These are phyloP conservation scores for Skeletonema tropicum DNA, from an alignment of 108 stramenopile genomes.

Conservation along the genomic window DNA sequence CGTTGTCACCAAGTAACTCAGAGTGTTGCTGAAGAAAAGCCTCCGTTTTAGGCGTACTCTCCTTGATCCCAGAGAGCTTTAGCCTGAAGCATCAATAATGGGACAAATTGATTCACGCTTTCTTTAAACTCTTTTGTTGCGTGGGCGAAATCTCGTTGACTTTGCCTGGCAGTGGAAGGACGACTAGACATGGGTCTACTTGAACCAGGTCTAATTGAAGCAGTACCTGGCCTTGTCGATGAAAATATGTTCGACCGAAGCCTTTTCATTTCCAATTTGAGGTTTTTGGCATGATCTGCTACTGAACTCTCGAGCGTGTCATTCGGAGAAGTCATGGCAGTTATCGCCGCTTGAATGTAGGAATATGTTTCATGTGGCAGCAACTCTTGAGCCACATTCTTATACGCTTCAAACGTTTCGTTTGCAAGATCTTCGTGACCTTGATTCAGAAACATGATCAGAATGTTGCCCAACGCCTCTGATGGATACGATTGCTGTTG, in stretches of 20 bases:
- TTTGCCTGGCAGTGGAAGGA: slow-evolving; percentile 14
- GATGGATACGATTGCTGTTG: slow-evolving; percentile 57
- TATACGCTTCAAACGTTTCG: slow-evolving; percentile 77
- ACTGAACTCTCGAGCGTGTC: slow-evolving; percentile 73
- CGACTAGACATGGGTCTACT: slow-evolving; percentile 34
- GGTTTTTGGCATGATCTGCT: slow-evolving; percentile 49
- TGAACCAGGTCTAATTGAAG: slow-evolving; percentile 19
- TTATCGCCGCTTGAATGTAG: slow-evolving; percentile 82
- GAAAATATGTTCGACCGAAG: background rate
- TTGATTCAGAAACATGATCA: slow-evolving; percentile 77
- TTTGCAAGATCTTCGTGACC: slow-evolving; percentile 79
- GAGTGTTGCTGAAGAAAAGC: slow-evolving; percentile 71
- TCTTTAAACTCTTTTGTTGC: slow-evolving; percentile 67
- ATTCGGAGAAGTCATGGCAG: slow-evolving; percentile 75
- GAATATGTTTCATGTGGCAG: slow-evolving; percentile 73
- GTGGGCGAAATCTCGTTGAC: slow-evolving; percentile 14
- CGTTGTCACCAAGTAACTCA: slow-evolving; percentile 83
- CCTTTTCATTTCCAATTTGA: slow-evolving; percentile 23
- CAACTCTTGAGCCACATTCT: slow-evolving; percentile 70
- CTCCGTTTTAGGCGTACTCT: slow-evolving; percentile 83
- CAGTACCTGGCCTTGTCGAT: background rate
- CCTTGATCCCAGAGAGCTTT: slow-evolving; percentile 87
- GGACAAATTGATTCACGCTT: slow-evolving; percentile 73
- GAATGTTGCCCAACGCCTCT: slow-evolving; percentile 86
- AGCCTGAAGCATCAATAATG: slow-evolving; percentile 79